Percentiles rank a stretch among this genome's conserved stretches.
These are phyloP conservation scores for Penicillium hordei DNA, from an alignment of 2,329 filamentous ascomycete species.

Conservation along the genomic window DNA sequence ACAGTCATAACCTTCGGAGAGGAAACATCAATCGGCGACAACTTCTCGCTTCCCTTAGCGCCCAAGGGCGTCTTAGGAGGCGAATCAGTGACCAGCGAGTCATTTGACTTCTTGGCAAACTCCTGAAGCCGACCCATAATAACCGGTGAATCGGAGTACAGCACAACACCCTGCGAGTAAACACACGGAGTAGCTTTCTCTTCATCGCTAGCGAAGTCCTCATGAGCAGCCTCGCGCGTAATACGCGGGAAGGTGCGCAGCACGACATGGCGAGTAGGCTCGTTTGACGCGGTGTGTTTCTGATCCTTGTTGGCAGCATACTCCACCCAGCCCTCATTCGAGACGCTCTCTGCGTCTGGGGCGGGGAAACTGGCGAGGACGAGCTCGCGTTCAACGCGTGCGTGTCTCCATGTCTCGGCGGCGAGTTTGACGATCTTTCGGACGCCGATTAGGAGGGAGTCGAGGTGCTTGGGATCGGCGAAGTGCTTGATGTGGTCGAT, in stretches of 20 bases:
- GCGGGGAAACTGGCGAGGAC: constrained; percentile 54
- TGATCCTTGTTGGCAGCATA: constrained; percentile 30
- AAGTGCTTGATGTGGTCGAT: constrained; percentile 56
- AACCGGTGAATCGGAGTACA: constrained; percentile 52
- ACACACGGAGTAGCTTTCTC: constrained; percentile 46
- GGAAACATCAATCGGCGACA: constrained; percentile 1
- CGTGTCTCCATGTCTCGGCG: constrained; percentile 59
- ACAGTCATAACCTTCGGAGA: constrained; percentile 14
- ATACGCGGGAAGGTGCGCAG: constrained; percentile 55
- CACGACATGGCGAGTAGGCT: constrained; percentile 45
- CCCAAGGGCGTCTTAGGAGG: constrained; percentile 13
- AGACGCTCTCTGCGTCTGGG: constrained; percentile 35
- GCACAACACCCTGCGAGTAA: constrained; percentile 51
- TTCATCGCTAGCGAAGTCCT: constrained; percentile 48
- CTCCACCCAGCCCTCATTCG: constrained; percentile 41
- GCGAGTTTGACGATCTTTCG: constrained; percentile 58
- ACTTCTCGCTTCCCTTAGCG: constrained; percentile 6
- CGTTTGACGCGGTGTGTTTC: constrained; percentile 13
- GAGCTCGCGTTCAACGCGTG: constrained; percentile 57
- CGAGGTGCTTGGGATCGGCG: constrained; percentile 51
- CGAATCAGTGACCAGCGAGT: constrained; percentile 14
- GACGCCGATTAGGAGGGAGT: constrained; percentile 52
- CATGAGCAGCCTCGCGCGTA: constrained; percentile 52
- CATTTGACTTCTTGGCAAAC: constrained; percentile 34
- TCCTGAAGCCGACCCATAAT: constrained; percentile 44